Evolutionary conservation across 441 rosid genomes (phyloP), one percentile per base, ranked within the genome.

Genomic region (Rhodomyrtus psidioides): DNA sequence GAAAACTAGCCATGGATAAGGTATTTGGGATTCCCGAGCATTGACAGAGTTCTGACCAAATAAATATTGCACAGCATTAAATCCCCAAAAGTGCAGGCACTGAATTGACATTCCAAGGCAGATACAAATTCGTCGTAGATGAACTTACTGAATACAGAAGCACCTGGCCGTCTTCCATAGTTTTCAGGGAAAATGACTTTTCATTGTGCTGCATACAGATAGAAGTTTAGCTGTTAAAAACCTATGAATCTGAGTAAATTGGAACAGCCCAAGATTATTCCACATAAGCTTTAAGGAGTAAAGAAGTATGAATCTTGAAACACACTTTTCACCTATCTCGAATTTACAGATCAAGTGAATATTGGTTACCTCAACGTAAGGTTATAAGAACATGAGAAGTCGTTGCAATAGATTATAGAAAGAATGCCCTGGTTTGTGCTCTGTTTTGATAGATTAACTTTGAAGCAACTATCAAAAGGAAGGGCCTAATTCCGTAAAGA

Each of bases 91-190:
- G 49, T 65, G 76, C 46, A 65, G 26, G n/a, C 10, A 19, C n/a
- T 34, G 46, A 65, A 34, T 34, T 34, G 21, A 65, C n/a, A 65
- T 65, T 65, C 44, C 24, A 34, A 65, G 44, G 76, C 46, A 34
- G 49, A 65, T 34, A 34, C 21, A 65, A 84, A 86, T 49, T 86
- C 42, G 34, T 74, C 54, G 81, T 42, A 87, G 34, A 84, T 55
- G 86, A 30, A 89, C 97, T 88, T 90, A 95, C 99, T 46, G 96
- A 93, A 88, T 92, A 86, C 55, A 96, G 93, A 91, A 94, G 96
- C 88, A 95, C 99, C 86, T 90, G 94, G 56, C 98, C 98, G 30
- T 97, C 98, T 92, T 97, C 99, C 99, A 97, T 95, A 13, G 98
- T 95, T 94, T 95, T 97, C 85, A 95, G 89, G 55, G 96, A 93